Base-by-base conservation (phyloP, 164 flowering plant species). In the Chimonanthus salicifolius region DNA sequence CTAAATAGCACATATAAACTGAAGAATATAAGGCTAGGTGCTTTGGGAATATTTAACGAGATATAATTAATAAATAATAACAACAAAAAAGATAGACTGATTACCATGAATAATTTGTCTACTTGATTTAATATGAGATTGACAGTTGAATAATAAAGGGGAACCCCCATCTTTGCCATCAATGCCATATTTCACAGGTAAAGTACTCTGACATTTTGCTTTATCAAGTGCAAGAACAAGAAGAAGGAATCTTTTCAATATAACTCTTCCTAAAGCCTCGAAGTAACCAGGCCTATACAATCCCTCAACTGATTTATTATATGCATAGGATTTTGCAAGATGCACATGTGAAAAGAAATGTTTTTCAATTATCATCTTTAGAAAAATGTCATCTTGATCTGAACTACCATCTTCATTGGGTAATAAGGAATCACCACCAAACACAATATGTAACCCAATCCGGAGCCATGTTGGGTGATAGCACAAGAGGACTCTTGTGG, bases 131-230 rank as follows among this genome's bases (percentile, higher is more conserved):
- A 90, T 81, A 68, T 69, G 74, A 58, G 91, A 86, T 58, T 82
- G 78, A 13, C 64, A 68, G 49, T 70, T 67, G 80, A 96, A 96
- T 67, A 96, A 74, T 58, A 90, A 82, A 72, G 98, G 97, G 67
- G 99, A 96, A 80, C 99, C 99, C 18, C 99, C 98, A 83, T 96
- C 99, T 33, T 83, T 58, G 74, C 97, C 97, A 85, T 96, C 99
- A 78, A 96, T 90, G n/a, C 99, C 99, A 85, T 87, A 83, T 77
- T 86, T 85, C 51, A 88, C 78, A 47, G 98, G 92, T 75, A 96
- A 92, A 74, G 85, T 82, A 65, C 87, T 89, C 71, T 86, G 88
- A 76, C 84, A 82, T 83, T 96, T 96, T 71, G 89, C 97, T 82
- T 86, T 88, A 79, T 96, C 99, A 48, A 96, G 90, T 68, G 90